These are phyloP conservation scores for Cercospora berteroae DNA, from an alignment of 2,329 filamentous ascomycete genomes.

Conservation along the genomic window DNA sequence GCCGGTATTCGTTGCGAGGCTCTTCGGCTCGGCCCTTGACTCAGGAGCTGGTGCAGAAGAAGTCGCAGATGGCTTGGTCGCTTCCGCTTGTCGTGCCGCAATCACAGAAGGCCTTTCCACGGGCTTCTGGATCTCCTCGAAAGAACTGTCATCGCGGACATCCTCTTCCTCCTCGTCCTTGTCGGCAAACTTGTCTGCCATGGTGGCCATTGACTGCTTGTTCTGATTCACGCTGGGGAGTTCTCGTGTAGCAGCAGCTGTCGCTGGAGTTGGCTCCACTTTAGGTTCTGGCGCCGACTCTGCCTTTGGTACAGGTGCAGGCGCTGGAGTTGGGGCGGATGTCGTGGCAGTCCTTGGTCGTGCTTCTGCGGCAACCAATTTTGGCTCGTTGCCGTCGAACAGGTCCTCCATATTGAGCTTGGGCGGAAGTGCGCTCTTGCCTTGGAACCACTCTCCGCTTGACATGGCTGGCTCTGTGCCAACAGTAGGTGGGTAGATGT, in stretches of 20 bases:
- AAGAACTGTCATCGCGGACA: conserved; percentile 70
- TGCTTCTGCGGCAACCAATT: conserved; percentile 71
- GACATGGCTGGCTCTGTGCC: conserved; percentile 79
- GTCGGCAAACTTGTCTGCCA: conserved; percentile 84
- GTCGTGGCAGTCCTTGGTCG: conserved; percentile 49
- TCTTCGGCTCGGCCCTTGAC: conserved; percentile 22
- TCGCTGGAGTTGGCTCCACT: conserved; percentile 48
- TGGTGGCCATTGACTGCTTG: conserved; percentile 78
- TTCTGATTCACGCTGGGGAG: conserved; percentile 76
- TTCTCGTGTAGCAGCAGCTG: conserved; percentile 46
- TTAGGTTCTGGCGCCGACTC: conserved; percentile 47
- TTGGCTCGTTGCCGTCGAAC: conserved; percentile 78
- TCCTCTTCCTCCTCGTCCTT: conserved; percentile 59
- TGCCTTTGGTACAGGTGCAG: conserved; percentile 44
- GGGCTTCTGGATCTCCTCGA: conserved; percentile 80
- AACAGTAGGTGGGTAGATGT: conserved; percentile 86
- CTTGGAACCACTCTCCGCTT: conserved; percentile 78
- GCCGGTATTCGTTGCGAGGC: conserved; percentile 17
- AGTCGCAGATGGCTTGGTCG: conserved; percentile 19
- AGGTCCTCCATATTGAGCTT: conserved; percentile 93
- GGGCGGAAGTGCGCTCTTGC: conserved; percentile 73
- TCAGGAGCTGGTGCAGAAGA: conserved; percentile 16
- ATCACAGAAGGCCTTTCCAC: conserved; percentile 56
- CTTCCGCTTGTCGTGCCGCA: conserved; percentile 26
- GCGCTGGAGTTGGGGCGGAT: conserved; percentile 35